phyloP scores from a whole-genome alignment of 305 asterid species.

The Fraxinus angustifolia region DNA sequence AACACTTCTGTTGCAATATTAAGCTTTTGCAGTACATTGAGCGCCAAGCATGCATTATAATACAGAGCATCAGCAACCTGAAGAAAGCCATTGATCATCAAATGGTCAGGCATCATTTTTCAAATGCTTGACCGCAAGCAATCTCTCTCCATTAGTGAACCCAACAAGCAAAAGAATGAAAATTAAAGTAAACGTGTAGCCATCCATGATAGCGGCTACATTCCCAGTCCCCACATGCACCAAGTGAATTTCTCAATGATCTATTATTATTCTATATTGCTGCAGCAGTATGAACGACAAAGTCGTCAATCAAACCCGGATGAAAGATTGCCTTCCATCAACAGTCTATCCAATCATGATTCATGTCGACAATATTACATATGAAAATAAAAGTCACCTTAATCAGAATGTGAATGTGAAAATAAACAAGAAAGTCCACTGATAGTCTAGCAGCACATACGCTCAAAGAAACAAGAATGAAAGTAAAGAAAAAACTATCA shows the following conservation, averaged over 20 bases:
- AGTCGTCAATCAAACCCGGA: not conserved
- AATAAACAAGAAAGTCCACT: not conserved
- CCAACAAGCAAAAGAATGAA: not conserved
- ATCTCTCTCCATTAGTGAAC: not conserved
- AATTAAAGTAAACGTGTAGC: not conserved
- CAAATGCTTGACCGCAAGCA: conserved; percentile 8
- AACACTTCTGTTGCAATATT: conserved; percentile 83
- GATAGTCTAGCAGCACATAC: not conserved
- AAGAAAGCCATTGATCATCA: conserved; percentile 15
- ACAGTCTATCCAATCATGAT: not conserved
- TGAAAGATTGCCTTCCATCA: not conserved
- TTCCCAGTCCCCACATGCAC: not conserved
- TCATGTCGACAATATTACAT: not conserved
- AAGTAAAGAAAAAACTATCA: not conserved
- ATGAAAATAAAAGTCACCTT: not conserved
- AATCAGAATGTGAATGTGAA: not conserved
- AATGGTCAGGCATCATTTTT: not conserved
- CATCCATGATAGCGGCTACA: not conserved
- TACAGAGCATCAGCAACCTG: conserved; percentile 89
- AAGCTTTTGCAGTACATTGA: conserved; percentile 79
- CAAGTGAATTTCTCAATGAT: not conserved
- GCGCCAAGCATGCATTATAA: conserved; percentile 72
- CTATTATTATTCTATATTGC: not conserved
- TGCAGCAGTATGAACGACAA: not conserved
- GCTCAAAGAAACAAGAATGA: not conserved